Base-by-base conservation (phyloP, 202 grass and related monocot genomes). In the Elaeis oleifera region DNA sequence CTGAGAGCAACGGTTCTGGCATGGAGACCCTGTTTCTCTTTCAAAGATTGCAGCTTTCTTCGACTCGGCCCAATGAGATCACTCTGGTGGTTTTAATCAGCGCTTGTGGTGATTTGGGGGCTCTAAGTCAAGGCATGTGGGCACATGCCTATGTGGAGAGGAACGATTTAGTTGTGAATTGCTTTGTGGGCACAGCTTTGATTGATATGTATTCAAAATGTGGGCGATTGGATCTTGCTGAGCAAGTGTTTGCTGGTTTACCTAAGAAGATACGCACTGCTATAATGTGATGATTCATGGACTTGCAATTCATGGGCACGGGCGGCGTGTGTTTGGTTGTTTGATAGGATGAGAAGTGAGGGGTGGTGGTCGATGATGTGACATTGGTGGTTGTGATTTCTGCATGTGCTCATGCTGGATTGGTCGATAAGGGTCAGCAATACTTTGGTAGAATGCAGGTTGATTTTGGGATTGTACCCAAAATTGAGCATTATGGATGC, bases 231-330 rank as follows among this genome's bases (percentile, higher is more conserved):
- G 76, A 79, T 59, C 76, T 84, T 21, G 76, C 81, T 0, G 66
- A 79, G 36, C 76, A 79, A 52, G 71, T 84, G 24, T 84, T 84
- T 18, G 7, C 3, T 19, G 1, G 1, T 1, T 63, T 52, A 1
- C 14, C 50, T 14, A 53, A 66, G 52, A 65, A 52, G 77, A 85
- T 50, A 73, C 64, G 4, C 64, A 60, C 21, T 85, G 77, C 54
- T 85, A 80, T 63, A 76, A 73, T 52, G 54, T 69, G 6, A 80
- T 85, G 73, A 78, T 85, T 65, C 58, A 76, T 14, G 73, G 64
- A 8, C 22, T 85, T 21, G 69, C 64, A 4, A 53, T 56, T 70
- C 73, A 85, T 5, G 78, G 78, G 3, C 49, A 59, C 19, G 82
- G 73, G 3, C 59, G 6, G 9, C 39, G 28, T 3, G 77, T 73